Percentiles rank a stretch among this genome's conserved stretches.
These are phyloP conservation scores for Coprinopsis marcescibilis DNA, from an alignment of 768 basidiomycete species.

Conservation along the genomic window DNA sequence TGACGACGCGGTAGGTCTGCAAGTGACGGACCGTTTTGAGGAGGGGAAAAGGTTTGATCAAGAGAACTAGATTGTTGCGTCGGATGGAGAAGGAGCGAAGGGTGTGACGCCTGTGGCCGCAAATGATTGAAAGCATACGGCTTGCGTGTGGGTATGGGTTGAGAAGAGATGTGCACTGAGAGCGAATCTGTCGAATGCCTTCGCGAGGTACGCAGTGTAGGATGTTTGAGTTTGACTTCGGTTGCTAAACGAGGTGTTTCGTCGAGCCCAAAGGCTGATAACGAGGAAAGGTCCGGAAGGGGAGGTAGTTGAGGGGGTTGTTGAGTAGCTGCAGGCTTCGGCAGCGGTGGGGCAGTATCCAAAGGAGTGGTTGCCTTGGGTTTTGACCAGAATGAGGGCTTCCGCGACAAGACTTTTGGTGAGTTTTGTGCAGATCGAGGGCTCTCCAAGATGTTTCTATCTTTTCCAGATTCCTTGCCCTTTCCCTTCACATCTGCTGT, in stretches of 20 bases:
- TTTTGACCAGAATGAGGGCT: constrained; percentile 64
- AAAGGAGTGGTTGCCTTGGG: constrained; percentile 27
- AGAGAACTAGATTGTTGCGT: no score
- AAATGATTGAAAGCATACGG: no score
- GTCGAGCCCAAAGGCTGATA: not conserved
- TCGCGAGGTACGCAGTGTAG: not conserved
- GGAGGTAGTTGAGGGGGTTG: constrained; percentile 2
- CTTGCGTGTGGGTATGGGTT: not conserved
- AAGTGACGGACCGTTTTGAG: no score
- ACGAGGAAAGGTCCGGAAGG: not conserved
- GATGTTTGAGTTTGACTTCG: not conserved
- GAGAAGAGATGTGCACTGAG: not conserved
- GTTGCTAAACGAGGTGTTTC: not conserved
- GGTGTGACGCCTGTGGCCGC: no score
- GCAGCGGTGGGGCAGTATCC: constrained; percentile 2
- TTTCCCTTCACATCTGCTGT: constrained; percentile 32
- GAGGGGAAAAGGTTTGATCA: not conserved
- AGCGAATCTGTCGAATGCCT: constrained; percentile 1
- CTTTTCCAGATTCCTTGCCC: constrained; percentile 15
- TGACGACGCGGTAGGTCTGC: no score
- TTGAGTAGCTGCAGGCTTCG: not conserved
- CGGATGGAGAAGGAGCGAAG: no score
- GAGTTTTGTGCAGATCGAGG: constrained; percentile 19
- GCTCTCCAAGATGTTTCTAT: not conserved
- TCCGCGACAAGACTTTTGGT: constrained; percentile 43